Evolutionary conservation across 768 basidiomycete genomes (phyloP).

Genomic region (Amanita jacksonii): DNA sequence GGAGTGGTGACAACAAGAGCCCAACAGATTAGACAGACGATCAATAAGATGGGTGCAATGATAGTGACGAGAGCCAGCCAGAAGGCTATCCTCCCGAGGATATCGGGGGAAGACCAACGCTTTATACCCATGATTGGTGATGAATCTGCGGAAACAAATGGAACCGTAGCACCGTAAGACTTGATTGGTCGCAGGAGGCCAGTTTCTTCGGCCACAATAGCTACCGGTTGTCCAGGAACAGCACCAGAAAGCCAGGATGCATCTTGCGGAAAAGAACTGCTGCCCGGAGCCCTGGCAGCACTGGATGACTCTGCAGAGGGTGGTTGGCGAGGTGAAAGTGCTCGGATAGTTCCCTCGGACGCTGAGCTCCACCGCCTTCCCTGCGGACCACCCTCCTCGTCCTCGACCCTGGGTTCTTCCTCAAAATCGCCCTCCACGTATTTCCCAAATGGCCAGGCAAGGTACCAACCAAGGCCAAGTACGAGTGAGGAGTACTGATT

Average conservation of each 20-base stretch:
- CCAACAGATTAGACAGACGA: constrained; percentile 90
- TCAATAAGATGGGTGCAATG: constrained; percentile 82
- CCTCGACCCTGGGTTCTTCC: constrained; percentile 26
- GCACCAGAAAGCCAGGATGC: constrained; percentile 33
- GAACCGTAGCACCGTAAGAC: constrained; percentile 59
- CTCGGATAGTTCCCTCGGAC: constrained; percentile 32
- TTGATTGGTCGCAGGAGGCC: constrained; percentile 36
- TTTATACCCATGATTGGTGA: constrained; percentile 24
- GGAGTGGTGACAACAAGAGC: constrained; percentile 92
- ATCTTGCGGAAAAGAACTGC: constrained; percentile 29
- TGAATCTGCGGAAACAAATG: constrained; percentile 20
- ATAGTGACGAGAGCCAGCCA: constrained; percentile 70
- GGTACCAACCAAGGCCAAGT: constrained; percentile 92
- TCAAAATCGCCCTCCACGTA: constrained; percentile 78
- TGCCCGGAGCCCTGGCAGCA: constrained; percentile 11
- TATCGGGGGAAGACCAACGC: constrained; percentile 29
- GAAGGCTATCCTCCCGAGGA: constrained; percentile 68
- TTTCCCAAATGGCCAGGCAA: constrained; percentile 97
- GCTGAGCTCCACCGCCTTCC: constrained; percentile 22
- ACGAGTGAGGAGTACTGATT: constrained; percentile 76
- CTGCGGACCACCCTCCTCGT: constrained; percentile 23
- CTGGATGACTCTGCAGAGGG: constrained; percentile 7
- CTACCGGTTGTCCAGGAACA: constrained; percentile 36
- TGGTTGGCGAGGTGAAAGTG: constrained; percentile 17
- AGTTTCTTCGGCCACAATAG: constrained; percentile 28